Evolutionary conservation across 2,329 filamentous ascomycete genomes (phyloP).

Genomic region (Myriosclerotinia curreyana): DNA sequence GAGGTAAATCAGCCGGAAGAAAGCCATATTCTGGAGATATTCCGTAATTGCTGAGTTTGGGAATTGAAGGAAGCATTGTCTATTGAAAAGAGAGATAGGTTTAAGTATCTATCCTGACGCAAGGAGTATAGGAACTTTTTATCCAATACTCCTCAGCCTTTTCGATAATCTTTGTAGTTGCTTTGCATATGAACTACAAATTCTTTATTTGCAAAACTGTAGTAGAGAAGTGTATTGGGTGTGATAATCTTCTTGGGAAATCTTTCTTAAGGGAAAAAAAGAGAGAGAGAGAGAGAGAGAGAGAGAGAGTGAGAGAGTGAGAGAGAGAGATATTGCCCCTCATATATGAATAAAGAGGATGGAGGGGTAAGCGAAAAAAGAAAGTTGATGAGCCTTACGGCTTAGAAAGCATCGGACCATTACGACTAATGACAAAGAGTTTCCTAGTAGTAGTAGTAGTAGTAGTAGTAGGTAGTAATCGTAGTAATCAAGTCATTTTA

Average conservation of each 20-base stretch:
- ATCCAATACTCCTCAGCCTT: slow-evolving; percentile 63
- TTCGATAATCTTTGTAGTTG: slow-evolving; percentile 29
- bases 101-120: slow-evolving; percentile 50
- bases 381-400: background rate
- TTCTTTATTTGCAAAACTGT: too few species aligned
- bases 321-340: background rate
- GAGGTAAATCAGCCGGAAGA: slow-evolving; percentile 74
- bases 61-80: slow-evolving; percentile 56
- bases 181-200: slow-evolving; percentile 30
- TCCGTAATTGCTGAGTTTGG: slow-evolving; percentile 71
- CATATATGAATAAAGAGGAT: slow-evolving; percentile 4
- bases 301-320: too few species aligned
- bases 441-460: too few species aligned
- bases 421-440: too few species aligned
- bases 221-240: background rate
- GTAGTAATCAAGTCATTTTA: too few species aligned
- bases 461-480: too few species aligned
- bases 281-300: background rate
- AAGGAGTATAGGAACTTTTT: slow-evolving; percentile 59
- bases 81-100: slow-evolving; percentile 27
- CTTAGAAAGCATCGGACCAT: background rate
- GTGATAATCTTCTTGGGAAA: background rate
- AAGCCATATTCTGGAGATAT: slow-evolving; percentile 79
- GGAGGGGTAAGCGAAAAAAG: background rate
- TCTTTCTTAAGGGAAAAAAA: background rate